These are phyloP conservation scores for Jacaranda mimosifolia DNA, from an alignment of 257 asterid genomes.

Conservation along the genomic window DNA sequence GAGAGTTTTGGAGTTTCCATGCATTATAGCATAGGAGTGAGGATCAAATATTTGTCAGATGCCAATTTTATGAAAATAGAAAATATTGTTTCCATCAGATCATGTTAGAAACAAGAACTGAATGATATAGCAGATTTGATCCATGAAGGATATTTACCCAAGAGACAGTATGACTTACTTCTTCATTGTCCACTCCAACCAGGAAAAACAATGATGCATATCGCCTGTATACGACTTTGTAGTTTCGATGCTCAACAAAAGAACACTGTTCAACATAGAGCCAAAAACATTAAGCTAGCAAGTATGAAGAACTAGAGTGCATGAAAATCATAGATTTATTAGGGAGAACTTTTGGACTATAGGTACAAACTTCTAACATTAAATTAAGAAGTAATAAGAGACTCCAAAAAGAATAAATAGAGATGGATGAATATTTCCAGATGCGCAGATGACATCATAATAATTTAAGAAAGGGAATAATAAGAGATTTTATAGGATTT, in stretches of 20 bases:
- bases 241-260: slow-evolving; percentile 92
- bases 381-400: slow-evolving; percentile 22
- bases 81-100: slow-evolving; percentile 1
- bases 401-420: neutral
- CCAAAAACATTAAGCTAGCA: slow-evolving; percentile 26
- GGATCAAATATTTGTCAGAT: too few relatives aligned
- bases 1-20: too few relatives aligned
- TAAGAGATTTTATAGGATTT: slow-evolving; percentile 14
- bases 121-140: too few relatives aligned
- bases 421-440: slow-evolving; percentile 13
- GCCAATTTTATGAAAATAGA: too few relatives aligned
- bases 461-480: neutral
- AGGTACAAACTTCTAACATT: neutral
- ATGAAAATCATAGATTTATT: too few relatives aligned
- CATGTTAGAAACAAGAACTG: slow-evolving; percentile 16
- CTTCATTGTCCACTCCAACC: slow-evolving; percentile 99
- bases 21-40: too few relatives aligned
- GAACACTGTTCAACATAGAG: slow-evolving; percentile 77
- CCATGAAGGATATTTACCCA: too few relatives aligned
- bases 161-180: slow-evolving; percentile 61
- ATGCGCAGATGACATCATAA: slow-evolving; percentile 16
- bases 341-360: too few relatives aligned
- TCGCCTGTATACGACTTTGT: slow-evolving; percentile 75
- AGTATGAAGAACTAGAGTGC: too few relatives aligned
- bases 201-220: slow-evolving; percentile 93